phyloP scores from a whole-genome alignment of 148 eudicot species.

The Amaranthus cruentus region DNA sequence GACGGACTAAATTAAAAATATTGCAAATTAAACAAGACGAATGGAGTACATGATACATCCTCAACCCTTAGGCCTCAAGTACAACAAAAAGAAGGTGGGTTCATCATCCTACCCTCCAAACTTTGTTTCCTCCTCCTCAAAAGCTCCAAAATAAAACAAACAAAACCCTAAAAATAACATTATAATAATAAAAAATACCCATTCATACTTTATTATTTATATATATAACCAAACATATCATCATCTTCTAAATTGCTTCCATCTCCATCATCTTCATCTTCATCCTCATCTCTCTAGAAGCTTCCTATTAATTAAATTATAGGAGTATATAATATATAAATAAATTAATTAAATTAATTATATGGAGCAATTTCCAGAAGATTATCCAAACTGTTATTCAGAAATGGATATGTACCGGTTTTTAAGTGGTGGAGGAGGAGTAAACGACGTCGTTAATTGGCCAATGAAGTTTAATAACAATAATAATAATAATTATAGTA shows the following conservation, averaged over 20 bases:
- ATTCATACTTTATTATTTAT: not conserved
- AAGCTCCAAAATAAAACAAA: too few relatives aligned
- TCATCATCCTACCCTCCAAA: too few relatives aligned
- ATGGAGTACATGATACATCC: not conserved
- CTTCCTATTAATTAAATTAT: too few relatives aligned
- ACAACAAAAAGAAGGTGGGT: constrained; percentile 14
- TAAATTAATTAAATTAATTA: too few relatives aligned
- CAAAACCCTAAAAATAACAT: too few relatives aligned
- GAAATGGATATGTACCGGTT: constrained; percentile 33
- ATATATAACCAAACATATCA: constrained; percentile 3
- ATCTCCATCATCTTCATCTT: not conserved
- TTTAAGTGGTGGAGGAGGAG: constrained; percentile 9
- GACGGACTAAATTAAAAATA: too few relatives aligned
- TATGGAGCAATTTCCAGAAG: constrained; percentile 22
- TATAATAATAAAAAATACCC: not conserved
- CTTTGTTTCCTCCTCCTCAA: too few relatives aligned
- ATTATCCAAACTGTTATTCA: constrained; percentile 10
- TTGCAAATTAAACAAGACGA: too few relatives aligned
- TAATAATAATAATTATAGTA: not conserved
- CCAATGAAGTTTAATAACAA: not conserved
- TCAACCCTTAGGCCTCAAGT: constrained; percentile 12
- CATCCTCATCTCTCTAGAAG: too few relatives aligned
- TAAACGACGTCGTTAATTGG: constrained; percentile 11
- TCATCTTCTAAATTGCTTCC: not conserved
- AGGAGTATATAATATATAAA: too few relatives aligned